phyloP scores from a whole-genome alignment of 306 rosid species.

The Ochetophila trinervis region DNA sequence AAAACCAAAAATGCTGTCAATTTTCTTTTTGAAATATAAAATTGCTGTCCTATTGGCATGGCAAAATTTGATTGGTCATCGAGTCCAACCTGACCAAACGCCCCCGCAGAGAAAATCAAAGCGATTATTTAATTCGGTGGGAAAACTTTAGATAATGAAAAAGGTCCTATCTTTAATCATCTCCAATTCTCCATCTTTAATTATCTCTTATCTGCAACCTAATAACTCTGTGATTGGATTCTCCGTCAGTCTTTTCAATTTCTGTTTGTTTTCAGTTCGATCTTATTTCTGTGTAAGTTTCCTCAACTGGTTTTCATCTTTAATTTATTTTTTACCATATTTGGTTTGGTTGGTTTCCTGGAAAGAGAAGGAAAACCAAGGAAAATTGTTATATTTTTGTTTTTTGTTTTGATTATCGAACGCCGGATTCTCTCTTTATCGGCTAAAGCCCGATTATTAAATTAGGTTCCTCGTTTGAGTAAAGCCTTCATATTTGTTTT shows the following conservation, averaged over 20 bases:
- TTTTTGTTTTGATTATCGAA: no score
- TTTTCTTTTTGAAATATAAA: no score
- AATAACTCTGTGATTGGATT: neutral
- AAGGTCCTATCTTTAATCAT: no score
- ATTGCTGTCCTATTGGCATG: neutral
- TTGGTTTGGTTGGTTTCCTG: neutral
- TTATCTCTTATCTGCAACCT: slow-evolving; percentile 5
- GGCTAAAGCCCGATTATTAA: no score
- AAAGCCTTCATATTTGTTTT: no score
- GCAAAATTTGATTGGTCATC: slow-evolving; percentile 8
- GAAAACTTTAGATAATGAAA: neutral
- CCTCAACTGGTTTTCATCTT: no score
- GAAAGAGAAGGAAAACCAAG: neutral
- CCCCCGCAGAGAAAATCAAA: slow-evolving; percentile 7
- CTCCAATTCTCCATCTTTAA: no score
- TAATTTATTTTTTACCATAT: no score
- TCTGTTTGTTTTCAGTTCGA: slow-evolving; percentile 6
- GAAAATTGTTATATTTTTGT: neutral
- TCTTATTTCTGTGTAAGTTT: no score
- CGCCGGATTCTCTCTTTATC: no score
- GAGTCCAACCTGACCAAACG: slow-evolving; percentile 5
- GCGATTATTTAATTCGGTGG: neutral
- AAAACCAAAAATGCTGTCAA: no score
- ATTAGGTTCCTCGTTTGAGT: no score
- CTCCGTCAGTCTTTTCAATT: neutral